phyloP scores from a whole-genome alignment of 768 basidiomycete species.

The Leccinum incarnatum region DNA sequence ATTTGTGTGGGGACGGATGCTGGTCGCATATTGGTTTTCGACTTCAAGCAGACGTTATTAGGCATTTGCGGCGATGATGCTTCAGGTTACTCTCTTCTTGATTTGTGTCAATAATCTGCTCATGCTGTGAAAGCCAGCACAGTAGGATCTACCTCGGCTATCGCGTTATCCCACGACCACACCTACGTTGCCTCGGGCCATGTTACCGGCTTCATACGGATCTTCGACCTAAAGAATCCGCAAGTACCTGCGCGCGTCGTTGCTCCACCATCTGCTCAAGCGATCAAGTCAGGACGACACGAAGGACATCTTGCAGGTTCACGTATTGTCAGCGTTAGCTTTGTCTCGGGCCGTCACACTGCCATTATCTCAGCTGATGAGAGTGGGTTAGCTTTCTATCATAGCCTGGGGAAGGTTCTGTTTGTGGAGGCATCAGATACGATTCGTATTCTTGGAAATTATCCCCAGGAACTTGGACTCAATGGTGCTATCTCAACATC shows the following conservation, averaged over 20 bases:
- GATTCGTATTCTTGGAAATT: conserved; percentile 89
- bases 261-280: conserved; percentile 61
- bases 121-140: conserved; percentile 45
- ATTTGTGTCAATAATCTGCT: conserved; percentile 19
- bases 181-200: conserved; percentile 92
- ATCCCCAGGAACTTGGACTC: conserved; percentile 51
- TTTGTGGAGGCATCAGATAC: conserved; percentile 96
- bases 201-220: conserved; percentile 75
- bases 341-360: conserved; percentile 90
- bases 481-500: conserved; percentile 6
- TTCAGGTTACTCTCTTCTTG: conserved; percentile 46
- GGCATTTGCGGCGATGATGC: conserved; percentile 73
- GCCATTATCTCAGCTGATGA: conserved; percentile 91
- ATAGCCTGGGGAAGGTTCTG: conserved; percentile 89
- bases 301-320: conserved; percentile 85
- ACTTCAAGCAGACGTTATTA: conserved; percentile 83
- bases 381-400: conserved; percentile 89
- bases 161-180: conserved; percentile 90
- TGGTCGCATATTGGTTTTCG: conserved; percentile 80
- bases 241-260: conserved; percentile 67
- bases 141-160: conserved; percentile 78
- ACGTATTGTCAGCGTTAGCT: conserved; percentile 76
- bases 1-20: conserved; percentile 85
- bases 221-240: conserved; percentile 78
- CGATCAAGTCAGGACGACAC: conserved; percentile 73